Base-by-base conservation (phyloP, 2,329 filamentous ascomycete genomes). In the Colletotrichum tamarilloi region DNA sequence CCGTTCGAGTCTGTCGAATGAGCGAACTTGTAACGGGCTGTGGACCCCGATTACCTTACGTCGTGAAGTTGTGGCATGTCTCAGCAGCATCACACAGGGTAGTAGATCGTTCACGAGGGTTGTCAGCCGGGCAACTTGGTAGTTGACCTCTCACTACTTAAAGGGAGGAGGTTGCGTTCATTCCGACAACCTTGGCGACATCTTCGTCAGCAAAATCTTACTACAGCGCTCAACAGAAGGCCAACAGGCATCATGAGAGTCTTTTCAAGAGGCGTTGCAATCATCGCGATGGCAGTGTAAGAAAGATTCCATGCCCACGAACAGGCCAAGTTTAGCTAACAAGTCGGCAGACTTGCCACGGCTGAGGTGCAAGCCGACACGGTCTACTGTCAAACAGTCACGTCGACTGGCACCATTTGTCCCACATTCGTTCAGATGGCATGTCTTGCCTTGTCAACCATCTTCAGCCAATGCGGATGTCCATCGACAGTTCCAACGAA, bases 391-490 rank as follows among this genome's bases (percentile, higher is more conserved):
- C 77, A 77, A 46, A 78, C 76, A 3, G 67, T 79, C 8, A 79
- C 78, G 8, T 75, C 72, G 16, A 77, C 72, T 8, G 72, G 72
- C 0, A n/a, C 55, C 19, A 49, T 70, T 24, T 75, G 62, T 49
- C 28, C 68, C 12, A 71, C 72, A 2, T 70, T 75, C 52, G 19
- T 63, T 4, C 42, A 67, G 24, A 38, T 59, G n/a, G 72, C 73
- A 7, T 80, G 79, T 53, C 74, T 78, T 30, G 35, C 62, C 30
- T 56, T 77, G 14, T 64, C 63, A 8, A 67, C 68, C 2, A 69
- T 80, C 46, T 62, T 59, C 24, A 66, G 76, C 12, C 76, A 76
- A 3, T 80, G 78, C 62, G 75, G 72, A 12, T 80, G 79, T 67
- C 77, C 79, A 4, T 72, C 68, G 3, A 49, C 46, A 2, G 66